phyloP scores from a whole-genome alignment of 768 basidiomycete genomes.

The Mycena rebaudengoi region DNA sequence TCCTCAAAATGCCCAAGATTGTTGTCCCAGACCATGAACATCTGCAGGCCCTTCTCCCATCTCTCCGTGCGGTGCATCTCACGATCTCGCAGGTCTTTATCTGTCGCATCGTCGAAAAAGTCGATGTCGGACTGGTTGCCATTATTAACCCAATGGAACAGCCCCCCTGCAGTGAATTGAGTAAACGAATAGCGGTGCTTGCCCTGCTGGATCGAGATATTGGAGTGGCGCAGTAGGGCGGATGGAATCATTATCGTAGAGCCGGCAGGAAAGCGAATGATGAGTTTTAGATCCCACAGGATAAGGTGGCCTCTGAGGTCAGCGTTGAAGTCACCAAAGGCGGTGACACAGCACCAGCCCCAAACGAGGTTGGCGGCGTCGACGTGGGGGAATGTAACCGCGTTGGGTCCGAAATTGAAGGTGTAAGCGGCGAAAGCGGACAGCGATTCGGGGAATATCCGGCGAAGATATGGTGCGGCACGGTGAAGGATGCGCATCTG shows the following conservation, averaged over 20 bases:
- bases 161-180: constrained; percentile 30
- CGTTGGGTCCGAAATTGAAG: no score
- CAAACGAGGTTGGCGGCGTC: constrained; percentile 34
- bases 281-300: constrained; percentile 30
- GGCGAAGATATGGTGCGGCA: not conserved
- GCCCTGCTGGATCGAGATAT: constrained; percentile 21
- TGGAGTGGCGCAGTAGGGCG: constrained; percentile 29
- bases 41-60: not conserved
- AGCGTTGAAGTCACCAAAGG: constrained; percentile 32
- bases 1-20: no score
- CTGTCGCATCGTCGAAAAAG: not conserved
- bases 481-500: not conserved
- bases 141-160: constrained; percentile 33
- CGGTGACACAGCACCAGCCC: constrained; percentile 37
- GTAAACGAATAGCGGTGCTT: constrained; percentile 29
- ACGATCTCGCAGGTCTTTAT: not conserved
- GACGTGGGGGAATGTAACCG: constrained; percentile 23
- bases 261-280: constrained; percentile 35
- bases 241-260: constrained; percentile 35
- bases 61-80: not conserved
- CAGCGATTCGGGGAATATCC: not conserved
- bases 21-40: not conserved
- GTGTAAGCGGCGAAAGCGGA: not conserved
- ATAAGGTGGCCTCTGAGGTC: constrained; percentile 35
- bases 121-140: constrained; percentile 13